Conservation (phyloP, 441 rosid genomes). For the Omphalea diandra region DNA sequence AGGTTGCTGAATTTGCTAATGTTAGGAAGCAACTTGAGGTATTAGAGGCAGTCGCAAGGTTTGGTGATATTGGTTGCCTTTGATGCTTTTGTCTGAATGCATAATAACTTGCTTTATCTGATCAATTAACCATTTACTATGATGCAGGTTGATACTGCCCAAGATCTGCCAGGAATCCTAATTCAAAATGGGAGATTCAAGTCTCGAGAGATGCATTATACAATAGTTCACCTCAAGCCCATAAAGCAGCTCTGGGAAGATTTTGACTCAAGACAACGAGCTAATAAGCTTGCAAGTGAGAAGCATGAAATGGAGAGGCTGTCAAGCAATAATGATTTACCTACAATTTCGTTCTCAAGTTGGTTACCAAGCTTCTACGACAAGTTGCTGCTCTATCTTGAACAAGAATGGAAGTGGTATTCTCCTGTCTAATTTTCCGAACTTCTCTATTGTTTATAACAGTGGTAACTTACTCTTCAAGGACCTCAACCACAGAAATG, state of each 20-base stretch:
- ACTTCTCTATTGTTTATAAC: background rate
- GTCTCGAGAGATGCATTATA: slow-evolving; percentile 84
- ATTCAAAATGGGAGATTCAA: slow-evolving; percentile 93
- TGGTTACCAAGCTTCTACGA: slow-evolving; percentile 97
- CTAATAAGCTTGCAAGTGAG: slow-evolving; percentile 57
- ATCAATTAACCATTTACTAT: slow-evolving; percentile 13
- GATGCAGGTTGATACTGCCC: slow-evolving; percentile 83
- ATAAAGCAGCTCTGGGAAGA: slow-evolving; percentile 93
- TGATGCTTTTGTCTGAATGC: slow-evolving; percentile 13
- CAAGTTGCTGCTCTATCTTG: slow-evolving; percentile 89
- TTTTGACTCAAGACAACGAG: slow-evolving; percentile 66
- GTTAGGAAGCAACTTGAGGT: slow-evolving; percentile 93
- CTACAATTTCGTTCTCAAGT: slow-evolving; percentile 59
- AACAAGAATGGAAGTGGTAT: slow-evolving; percentile 99
- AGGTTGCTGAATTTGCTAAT: slow-evolving; percentile 99
- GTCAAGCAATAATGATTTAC: slow-evolving; percentile 46
- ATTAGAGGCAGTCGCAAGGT: slow-evolving; percentile 90
- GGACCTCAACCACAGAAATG: too few relatives aligned
- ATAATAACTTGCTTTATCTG: slow-evolving; percentile 18
- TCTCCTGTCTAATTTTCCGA: slow-evolving; percentile 13
- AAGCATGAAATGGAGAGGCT: slow-evolving; percentile 58
- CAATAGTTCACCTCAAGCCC: slow-evolving; percentile 85
- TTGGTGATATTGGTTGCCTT: slow-evolving; percentile 2
- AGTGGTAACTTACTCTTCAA: too few relatives aligned
- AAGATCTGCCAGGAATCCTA: slow-evolving; percentile 94